phyloP scores from a whole-genome alignment of 225 moss, liverwort and hornwort species.

The Pleurozium schreberi region DNA sequence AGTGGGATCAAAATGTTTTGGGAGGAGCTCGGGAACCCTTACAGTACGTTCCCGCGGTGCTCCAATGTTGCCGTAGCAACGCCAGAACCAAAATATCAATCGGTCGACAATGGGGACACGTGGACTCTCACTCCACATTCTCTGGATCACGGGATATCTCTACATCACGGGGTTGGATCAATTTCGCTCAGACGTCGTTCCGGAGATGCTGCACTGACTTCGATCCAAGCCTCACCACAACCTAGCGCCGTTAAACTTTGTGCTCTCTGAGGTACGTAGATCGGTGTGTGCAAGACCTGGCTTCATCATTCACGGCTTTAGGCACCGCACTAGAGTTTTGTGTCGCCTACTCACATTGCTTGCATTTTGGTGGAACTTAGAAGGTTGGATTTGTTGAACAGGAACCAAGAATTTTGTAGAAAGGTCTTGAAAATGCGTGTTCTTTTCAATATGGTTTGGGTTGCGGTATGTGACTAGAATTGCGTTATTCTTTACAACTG shows the following conservation, averaged over 20 bases:
- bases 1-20: not conserved
- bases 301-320: not conserved
- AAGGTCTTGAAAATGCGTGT: not conserved
- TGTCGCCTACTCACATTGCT: not conserved
- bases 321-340: not conserved
- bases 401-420: not conserved
- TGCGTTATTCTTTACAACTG: not conserved
- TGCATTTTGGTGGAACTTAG: not conserved
- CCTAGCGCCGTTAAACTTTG: not conserved
- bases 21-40: not conserved
- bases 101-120: slow-evolving; percentile 19
- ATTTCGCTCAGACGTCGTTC: slow-evolving; percentile 31
- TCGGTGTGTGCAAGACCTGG: too few species aligned
- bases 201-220: slow-evolving; percentile 36
- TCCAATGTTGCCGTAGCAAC: slow-evolving; percentile 27
- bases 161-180: slow-evolving; percentile 48
- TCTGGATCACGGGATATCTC: slow-evolving; percentile 59
- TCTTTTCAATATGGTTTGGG: not conserved
- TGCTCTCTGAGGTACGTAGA: slow-evolving; percentile 4
- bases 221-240: not conserved
- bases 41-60: not conserved
- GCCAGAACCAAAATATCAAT: slow-evolving; percentile 31
- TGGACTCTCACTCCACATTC: slow-evolving; percentile 8
- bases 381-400: not conserved
- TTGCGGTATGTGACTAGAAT: not conserved